Conservation (phyloP, 306 rosid species). For the Malus asiatica region DNA sequence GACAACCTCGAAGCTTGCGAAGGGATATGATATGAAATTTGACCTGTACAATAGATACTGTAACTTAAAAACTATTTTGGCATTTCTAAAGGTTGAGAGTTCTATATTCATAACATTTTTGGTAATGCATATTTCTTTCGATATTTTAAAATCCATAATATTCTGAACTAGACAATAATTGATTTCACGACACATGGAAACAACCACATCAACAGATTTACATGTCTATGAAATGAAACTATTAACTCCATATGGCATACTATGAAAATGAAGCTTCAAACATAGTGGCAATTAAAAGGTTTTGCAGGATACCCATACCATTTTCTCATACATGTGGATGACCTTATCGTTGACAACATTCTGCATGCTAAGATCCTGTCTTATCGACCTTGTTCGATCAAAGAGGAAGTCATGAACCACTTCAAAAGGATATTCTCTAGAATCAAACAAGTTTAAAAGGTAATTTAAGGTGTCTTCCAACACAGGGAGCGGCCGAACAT, state of each 20-base stretch:
- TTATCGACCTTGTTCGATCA: slow-evolving; percentile 88
- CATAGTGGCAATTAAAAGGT: background rate
- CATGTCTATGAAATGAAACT: background rate
- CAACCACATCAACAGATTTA: background rate
- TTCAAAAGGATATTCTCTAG: slow-evolving; percentile 59
- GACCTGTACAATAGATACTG: slow-evolving; percentile 45
- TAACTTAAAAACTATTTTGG: background rate
- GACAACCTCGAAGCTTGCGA: slow-evolving; percentile 46
- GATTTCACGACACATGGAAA: background rate
- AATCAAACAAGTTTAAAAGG: slow-evolving; percentile 51
- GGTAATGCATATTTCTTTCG: background rate
- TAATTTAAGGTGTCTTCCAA: slow-evolving; percentile 65
- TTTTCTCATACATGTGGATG: slow-evolving; percentile 61
- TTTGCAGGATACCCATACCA: slow-evolving; percentile 43
- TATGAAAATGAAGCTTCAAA: slow-evolving; percentile 2
- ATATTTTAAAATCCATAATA: too few relatives aligned
- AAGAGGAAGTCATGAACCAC: slow-evolving; percentile 77
- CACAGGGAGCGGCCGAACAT: slow-evolving; percentile 69
- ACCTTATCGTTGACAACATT: slow-evolving; percentile 50
- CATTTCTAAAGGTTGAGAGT: background rate
- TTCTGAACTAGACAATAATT: too few relatives aligned
- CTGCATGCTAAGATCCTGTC: slow-evolving; percentile 93
- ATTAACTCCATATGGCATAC: background rate
- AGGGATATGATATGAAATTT: slow-evolving; percentile 71
- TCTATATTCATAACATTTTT: background rate